Base-by-base conservation (phyloP, 2,329 filamentous ascomycete species). In the Microdochium nivale region DNA sequence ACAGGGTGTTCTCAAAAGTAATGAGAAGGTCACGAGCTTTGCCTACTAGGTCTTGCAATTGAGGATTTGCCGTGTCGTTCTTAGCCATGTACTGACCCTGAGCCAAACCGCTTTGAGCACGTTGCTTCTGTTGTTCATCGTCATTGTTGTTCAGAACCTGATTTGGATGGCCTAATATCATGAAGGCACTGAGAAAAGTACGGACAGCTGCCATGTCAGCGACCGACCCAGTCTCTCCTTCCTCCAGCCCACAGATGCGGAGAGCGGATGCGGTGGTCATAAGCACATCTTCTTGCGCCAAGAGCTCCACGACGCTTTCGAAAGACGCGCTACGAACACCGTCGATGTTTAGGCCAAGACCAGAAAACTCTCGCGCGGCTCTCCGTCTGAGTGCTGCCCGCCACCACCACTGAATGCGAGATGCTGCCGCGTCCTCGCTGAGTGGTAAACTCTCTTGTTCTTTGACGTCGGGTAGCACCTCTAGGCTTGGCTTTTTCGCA, bases 1-100 rank as follows among this genome's bases (percentile, higher is more conserved):
- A 80, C 10, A 91, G 67, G 25, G 85, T 84, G 47, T 81, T 84
- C 69, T 92, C 88, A 60, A 92, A 91, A n/a, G 78, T 82, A 50
- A 88, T 84, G 25, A 92, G 74, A 30, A 92, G 71, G 63, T 92
- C 88, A 56, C 85, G 81, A 25, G 88, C 87, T 66, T 91, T 91
- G 51, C 78, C 79, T 30, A 92, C 86, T 52, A 94, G 76, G 60
- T 89, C 86, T 70, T 86, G 80, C 56, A 81, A 69, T 57, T 83
- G 78, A 13, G 80, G 79, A 66, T 84, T 81, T 67, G 76, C 77
- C 47, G 83, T 70, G 61, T 82, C 77, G 55, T 77, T 73, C 55
- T 70, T 69, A 56, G 67, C 66, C 51, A 78, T 71, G 54, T 70
- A 74, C 53, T 73, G 67, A 50, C 67, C 67, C 59, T 65, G 63